A percentile compares a stretch with the other conserved stretches of the same genome.
These are phyloP conservation scores for Cubamyces sp. DNA, from an alignment of 768 basidiomycete species.

Conservation along the genomic window DNA sequence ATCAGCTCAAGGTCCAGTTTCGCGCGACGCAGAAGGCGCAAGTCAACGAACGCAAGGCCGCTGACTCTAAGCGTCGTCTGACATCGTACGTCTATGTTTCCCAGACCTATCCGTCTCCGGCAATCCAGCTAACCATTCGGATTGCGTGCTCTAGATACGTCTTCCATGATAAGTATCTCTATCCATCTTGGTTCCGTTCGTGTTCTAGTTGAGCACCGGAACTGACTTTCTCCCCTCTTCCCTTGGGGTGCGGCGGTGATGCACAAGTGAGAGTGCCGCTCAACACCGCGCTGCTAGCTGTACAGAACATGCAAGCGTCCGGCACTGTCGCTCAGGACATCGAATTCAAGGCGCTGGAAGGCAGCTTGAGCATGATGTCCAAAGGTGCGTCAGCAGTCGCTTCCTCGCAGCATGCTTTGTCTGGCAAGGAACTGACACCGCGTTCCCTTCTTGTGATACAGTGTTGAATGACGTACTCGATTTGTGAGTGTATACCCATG, in stretches of 20 bases:
- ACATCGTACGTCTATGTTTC: slow-evolving; percentile 62
- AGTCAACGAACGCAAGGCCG: slow-evolving; percentile 64
- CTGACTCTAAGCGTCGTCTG: slow-evolving; percentile 81
- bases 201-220: slow-evolving; percentile 14
- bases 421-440: background rate
- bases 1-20: slow-evolving; percentile 58
- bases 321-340: slow-evolving; percentile 78
- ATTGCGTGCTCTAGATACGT: slow-evolving; percentile 53
- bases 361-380: slow-evolving; percentile 86
- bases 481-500: slow-evolving; percentile 52
- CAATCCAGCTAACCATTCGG: slow-evolving; percentile 27
- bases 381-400: slow-evolving; percentile 53
- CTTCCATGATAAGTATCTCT: slow-evolving; percentile 69
- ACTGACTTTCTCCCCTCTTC: background rate
- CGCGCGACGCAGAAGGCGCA: slow-evolving; percentile 64
- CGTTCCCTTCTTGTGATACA: slow-evolving; percentile 30
- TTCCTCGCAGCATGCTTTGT: background rate
- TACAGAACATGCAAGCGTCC: slow-evolving; percentile 90
- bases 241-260: slow-evolving; percentile 21
- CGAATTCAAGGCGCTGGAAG: slow-evolving; percentile 85
- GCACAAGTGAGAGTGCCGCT: slow-evolving; percentile 79
- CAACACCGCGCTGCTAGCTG: slow-evolving; percentile 82
- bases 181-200: slow-evolving; percentile 33
- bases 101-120: slow-evolving; percentile 29
- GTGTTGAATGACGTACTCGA: slow-evolving; percentile 82